Base-by-base conservation (phyloP, 2,329 filamentous ascomycete genomes). In the Stemphylium lycopersici region DNA sequence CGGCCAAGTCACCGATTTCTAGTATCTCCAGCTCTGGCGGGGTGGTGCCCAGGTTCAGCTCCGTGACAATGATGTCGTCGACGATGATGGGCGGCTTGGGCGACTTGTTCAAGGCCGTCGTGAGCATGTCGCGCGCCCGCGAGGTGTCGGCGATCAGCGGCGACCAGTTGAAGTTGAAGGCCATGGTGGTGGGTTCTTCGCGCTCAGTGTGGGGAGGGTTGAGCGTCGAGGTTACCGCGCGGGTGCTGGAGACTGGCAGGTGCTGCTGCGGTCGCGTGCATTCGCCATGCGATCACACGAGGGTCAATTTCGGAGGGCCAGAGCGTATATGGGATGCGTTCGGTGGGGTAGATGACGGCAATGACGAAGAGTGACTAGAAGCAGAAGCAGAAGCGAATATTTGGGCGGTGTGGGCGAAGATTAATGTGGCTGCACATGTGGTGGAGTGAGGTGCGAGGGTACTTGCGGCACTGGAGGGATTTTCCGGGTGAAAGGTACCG, bases 131-230 rank as follows among this genome's bases (percentile, higher is more conserved):
- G 76, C 93, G 90, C 46, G 95, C 93, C 67, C 92, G 89, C 74
- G 90, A 86, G 71, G 91, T 93, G 80, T 98, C 95, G 73, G 93
- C 93, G 80, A 96, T 95, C 64, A 99, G 84, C 73, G 95, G 95
- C 85, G 92, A 96, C 95, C 95, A 99, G 91, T 98, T 98, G 90
- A 99, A 99, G 83, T 98, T 98, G 90, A 99, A 99, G 67, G 95
- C 95, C 95, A 99, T 99, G 78, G 54, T 62, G 54, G 50, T 32
- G 37, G 46, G 16, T n/a, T 5, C 15, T 3, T 39, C 11, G 48
- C 43, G 34, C 44, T 50, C 34, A 36, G 55, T 15, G 42, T 18
- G 37, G 26, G 32, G 26, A 31, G 50, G 45, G 51, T 39, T 13
- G 55, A 48, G 60, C 47, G 69, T 61, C 58, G 65, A 55, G 37